Percentiles rank a stretch among this genome's conserved stretches.
These are phyloP conservation scores for Tolypocladium amazonense DNA, from an alignment of 2,329 filamentous ascomycete species.

Conservation along the genomic window DNA sequence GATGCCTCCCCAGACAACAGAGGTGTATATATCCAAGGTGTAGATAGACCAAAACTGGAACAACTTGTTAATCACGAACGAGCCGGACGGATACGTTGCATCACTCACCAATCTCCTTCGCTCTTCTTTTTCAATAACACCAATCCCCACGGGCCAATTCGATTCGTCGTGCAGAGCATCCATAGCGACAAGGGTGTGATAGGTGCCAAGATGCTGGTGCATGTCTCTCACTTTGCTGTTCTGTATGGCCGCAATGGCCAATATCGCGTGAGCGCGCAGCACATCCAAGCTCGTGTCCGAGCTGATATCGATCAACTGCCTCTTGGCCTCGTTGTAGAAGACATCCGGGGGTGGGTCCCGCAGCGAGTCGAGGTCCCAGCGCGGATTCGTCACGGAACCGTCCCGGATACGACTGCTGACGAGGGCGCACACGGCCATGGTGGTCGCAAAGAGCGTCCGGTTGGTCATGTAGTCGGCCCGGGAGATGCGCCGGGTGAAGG, in stretches of 20 bases:
- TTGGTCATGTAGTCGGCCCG: constrained; percentile 30
- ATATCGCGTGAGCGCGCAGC: constrained; percentile 23
- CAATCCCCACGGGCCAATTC: constrained; percentile 36
- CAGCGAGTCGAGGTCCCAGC: constrained; percentile 28
- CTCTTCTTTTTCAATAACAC: constrained; percentile 35
- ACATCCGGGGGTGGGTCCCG: constrained; percentile 14
- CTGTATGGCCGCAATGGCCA: constrained; percentile 40
- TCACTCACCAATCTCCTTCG: constrained; percentile 29
- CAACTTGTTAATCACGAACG: not conserved
- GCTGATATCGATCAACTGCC: constrained; percentile 4
- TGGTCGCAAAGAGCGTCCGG: constrained; percentile 32
- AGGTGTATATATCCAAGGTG: constrained; percentile 42
- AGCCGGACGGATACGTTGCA: not conserved
- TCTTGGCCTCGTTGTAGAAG: constrained; percentile 10
- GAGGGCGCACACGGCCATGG: constrained; percentile 41
- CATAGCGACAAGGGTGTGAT: constrained; percentile 36
- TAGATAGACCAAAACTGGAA: constrained; percentile 45
- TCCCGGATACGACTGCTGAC: constrained; percentile 37
- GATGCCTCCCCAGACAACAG: constrained; percentile 35
- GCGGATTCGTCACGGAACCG: constrained; percentile 29
- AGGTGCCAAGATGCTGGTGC: constrained; percentile 39
- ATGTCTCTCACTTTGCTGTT: constrained; percentile 36
- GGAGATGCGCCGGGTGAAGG: constrained; percentile 26
- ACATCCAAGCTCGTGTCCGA: constrained; percentile 5
- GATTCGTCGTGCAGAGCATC: constrained; percentile 41